A percentile compares a stretch with the other conserved stretches of the same genome.
Conservation (phyloP, 208 protist species). For the Phytomonas sp. region DNA sequence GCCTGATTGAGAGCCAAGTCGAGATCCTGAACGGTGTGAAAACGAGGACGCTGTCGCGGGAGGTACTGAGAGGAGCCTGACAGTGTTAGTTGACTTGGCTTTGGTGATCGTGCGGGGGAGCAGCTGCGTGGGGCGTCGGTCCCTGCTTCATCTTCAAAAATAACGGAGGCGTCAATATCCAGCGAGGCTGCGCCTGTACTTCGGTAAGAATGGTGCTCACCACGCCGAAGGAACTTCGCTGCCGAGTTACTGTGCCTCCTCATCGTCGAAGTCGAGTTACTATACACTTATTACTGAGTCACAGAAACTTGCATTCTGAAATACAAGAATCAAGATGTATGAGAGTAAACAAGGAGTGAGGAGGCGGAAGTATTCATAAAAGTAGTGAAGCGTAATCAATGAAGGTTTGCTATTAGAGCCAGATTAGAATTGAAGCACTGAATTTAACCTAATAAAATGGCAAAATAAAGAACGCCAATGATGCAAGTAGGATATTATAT, state of each 20-base stretch:
- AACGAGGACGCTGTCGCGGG: constrained; percentile 65
- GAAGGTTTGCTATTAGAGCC: no score
- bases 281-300: not conserved
- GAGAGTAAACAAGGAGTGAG: not conserved
- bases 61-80: constrained; percentile 10
- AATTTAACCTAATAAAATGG: not conserved
- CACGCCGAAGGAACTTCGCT: not conserved
- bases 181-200: not conserved
- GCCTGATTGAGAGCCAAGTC: constrained; percentile 81
- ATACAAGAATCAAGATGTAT: constrained; percentile 1
- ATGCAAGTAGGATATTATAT: constrained; percentile 2
- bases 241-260: not conserved
- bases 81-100: constrained; percentile 31
- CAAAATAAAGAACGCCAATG: not conserved
- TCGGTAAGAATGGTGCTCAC: not conserved
- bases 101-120: constrained; percentile 15
- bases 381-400: not conserved
- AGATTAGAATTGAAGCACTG: no score
- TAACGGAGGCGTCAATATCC: constrained; percentile 30
- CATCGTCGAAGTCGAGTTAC: not conserved
- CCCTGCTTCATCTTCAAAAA: constrained; percentile 42
- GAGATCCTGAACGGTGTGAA: constrained; percentile 79
- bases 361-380: not conserved
- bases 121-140: constrained; percentile 12
- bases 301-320: not conserved